A percentile compares a stretch with the other conserved stretches of the same genome.
Conservation (phyloP, 2,329 filamentous ascomycete genomes). For the Fusarium equiseti region DNA sequence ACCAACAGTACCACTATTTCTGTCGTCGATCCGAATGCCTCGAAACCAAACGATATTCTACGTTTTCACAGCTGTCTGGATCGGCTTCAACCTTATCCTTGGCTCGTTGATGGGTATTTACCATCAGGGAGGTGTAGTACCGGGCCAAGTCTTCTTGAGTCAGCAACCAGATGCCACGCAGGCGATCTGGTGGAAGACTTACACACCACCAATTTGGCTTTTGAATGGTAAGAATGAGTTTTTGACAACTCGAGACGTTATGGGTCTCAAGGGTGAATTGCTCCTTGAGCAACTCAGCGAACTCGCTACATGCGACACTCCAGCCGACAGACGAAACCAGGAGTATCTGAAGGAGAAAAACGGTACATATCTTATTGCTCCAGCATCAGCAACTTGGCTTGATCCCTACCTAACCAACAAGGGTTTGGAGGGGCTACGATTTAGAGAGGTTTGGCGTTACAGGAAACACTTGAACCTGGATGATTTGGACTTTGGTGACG, state of each 20-base stretch:
- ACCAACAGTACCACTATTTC: constrained; percentile 79
- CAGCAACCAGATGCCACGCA: constrained; percentile 75
- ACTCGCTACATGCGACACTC: constrained; percentile 72
- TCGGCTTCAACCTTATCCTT: constrained; percentile 75
- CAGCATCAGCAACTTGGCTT: constrained; percentile 77
- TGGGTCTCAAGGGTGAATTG: constrained; percentile 73
- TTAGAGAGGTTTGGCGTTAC: constrained; percentile 78
- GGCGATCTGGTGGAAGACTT: constrained; percentile 88
- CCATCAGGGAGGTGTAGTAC: constrained; percentile 83
- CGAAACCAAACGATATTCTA: constrained; percentile 62
- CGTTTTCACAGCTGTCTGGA: constrained; percentile 72
- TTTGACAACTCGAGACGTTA: constrained; percentile 77
- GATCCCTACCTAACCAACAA: constrained; percentile 72
- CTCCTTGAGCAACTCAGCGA: constrained; percentile 70
- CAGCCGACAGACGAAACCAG: constrained; percentile 65
- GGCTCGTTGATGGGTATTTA: constrained; percentile 83
- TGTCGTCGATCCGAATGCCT: constrained; percentile 78
- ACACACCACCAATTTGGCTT: constrained; percentile 84
- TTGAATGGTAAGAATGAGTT: constrained; percentile 80
- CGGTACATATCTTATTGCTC: constrained; percentile 78
- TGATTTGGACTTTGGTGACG: constrained; percentile 82
- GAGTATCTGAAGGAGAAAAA: constrained; percentile 71
- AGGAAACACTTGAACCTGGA: constrained; percentile 79
- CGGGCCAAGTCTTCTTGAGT: constrained; percentile 80
- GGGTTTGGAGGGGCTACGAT: constrained; percentile 68